Conservation (phyloP, 208 protist species). For the Trypanosoma cruzi region DNA sequence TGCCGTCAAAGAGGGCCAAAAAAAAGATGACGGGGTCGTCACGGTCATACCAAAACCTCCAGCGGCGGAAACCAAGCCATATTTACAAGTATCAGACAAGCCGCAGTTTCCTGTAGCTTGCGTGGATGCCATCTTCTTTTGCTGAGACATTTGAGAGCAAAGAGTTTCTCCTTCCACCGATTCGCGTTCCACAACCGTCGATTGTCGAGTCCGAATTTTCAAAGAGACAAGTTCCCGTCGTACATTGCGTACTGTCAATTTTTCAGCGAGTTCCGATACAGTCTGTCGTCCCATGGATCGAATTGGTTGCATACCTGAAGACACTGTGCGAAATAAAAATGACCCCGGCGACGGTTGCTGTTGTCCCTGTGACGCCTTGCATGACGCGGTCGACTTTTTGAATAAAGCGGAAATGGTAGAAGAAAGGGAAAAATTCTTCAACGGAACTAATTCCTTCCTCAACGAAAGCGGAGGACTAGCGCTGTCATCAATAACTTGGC, state of each 20-base stretch:
- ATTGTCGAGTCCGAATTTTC: constrained; percentile 8
- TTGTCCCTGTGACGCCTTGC: too few relatives aligned
- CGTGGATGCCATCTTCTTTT: neutral
- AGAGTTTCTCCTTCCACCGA: too few relatives aligned
- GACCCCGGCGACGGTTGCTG: neutral
- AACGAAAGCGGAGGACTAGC: too few relatives aligned
- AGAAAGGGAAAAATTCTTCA: too few relatives aligned
- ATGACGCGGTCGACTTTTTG: too few relatives aligned
- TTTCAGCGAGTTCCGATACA: constrained; percentile 2
- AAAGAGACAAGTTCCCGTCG: constrained; percentile 24
- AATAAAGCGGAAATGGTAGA: too few relatives aligned
- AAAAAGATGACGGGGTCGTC: neutral
- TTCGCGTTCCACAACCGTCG: too few relatives aligned
- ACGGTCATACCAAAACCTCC: neutral
- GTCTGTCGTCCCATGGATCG: neutral
- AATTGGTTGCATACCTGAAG: neutral
- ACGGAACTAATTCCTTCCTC: too few relatives aligned
- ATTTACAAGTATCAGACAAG: too few relatives aligned
- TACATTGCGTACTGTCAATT: constrained; percentile 20
- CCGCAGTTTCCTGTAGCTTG: too few relatives aligned
- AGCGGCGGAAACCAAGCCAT: too few relatives aligned
- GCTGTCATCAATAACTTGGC: too few relatives aligned
- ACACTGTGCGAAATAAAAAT: neutral
- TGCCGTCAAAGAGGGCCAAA: neutral
- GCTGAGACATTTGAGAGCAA: neutral